phyloP scores from a whole-genome alignment of 495 filamentous ascomycete genomes.

The Lasiosphaeris hirsuta region DNA sequence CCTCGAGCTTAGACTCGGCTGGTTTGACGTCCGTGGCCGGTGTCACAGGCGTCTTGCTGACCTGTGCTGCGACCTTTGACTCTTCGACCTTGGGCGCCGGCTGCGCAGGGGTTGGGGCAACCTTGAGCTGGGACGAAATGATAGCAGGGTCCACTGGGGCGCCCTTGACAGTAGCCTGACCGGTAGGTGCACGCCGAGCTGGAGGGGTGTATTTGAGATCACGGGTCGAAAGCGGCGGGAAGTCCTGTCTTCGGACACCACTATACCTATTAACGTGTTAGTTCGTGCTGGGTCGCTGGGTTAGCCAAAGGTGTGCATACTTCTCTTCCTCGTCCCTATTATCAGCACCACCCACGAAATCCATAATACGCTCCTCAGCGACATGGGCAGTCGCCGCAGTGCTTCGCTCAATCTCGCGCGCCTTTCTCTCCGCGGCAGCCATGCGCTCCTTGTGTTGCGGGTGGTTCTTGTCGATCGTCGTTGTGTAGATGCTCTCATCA shows the following conservation, averaged over 20 bases:
- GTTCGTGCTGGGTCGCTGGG: background rate
- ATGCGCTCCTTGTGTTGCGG: constrained; percentile 74
- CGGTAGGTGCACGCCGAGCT: constrained; percentile 73
- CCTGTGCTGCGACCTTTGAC: constrained; percentile 22
- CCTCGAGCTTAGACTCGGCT: constrained; percentile 11
- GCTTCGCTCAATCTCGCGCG: constrained; percentile 81
- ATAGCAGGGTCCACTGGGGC: constrained; percentile 78
- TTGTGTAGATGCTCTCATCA: constrained; percentile 93
- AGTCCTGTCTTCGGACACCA: constrained; percentile 75
- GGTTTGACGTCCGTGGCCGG: constrained; percentile 28
- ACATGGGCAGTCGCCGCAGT: constrained; percentile 71
- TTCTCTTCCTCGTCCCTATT: constrained; percentile 82
- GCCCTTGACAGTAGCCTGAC: constrained; percentile 65
- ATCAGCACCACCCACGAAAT: constrained; percentile 51
- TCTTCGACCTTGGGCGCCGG: constrained; percentile 45
- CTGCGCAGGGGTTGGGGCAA: constrained; percentile 40
- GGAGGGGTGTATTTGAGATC: constrained; percentile 89
- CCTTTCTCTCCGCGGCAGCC: constrained; percentile 76
- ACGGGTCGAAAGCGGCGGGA: constrained; percentile 57
- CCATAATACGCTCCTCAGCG: constrained; percentile 81
- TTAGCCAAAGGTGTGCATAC: constrained; percentile 47
- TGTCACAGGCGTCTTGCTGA: constrained; percentile 29
- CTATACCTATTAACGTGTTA: constrained; percentile 65
- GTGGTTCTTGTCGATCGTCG: constrained; percentile 74
- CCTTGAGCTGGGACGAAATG: constrained; percentile 68